Percentiles rank a stretch among this genome's conserved stretches.
These are phyloP conservation scores for Leccinum subrobustum DNA, from an alignment of 1,284 basidiomycete species.

Conservation along the genomic window DNA sequence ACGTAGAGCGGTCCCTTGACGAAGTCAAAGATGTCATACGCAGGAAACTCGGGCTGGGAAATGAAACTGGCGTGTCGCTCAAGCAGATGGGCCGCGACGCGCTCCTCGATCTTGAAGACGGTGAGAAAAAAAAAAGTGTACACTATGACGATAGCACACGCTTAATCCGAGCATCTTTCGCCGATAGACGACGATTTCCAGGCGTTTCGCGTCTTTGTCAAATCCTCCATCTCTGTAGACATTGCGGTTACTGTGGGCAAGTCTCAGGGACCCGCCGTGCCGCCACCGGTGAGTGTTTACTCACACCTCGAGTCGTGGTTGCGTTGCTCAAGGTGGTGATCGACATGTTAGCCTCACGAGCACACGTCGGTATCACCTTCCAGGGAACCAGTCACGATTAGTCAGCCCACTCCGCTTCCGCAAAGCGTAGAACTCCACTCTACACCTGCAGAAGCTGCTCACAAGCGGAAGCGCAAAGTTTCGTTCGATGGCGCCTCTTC, in stretches of 20 bases:
- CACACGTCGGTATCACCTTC: not conserved
- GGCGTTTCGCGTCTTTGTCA: constrained; percentile 50
- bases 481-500: constrained; percentile 6
- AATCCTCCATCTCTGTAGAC: constrained; percentile 34
- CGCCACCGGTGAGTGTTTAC: constrained; percentile 8
- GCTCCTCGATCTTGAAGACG: constrained; percentile 68
- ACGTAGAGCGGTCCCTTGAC: constrained; percentile 55
- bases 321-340: not conserved
- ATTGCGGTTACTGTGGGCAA: constrained; percentile 36
- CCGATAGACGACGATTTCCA: constrained; percentile 71
- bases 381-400: not conserved
- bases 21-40: constrained; percentile 56
- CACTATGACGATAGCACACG: not conserved
- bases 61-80: constrained; percentile 44
- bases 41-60: constrained; percentile 55
- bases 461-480: constrained; percentile 24
- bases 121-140: constrained; percentile 37
- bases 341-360: not conserved
- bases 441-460: not conserved
- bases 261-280: constrained; percentile 1
- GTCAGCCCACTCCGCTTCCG: not conserved
- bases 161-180: constrained; percentile 6
- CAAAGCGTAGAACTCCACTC: not conserved
- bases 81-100: constrained; percentile 54
- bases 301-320: not conserved